These are phyloP conservation scores for Piromyces finnis DNA, from an alignment of 192 early-diverging fungal genomes.

Conservation along the genomic window DNA sequence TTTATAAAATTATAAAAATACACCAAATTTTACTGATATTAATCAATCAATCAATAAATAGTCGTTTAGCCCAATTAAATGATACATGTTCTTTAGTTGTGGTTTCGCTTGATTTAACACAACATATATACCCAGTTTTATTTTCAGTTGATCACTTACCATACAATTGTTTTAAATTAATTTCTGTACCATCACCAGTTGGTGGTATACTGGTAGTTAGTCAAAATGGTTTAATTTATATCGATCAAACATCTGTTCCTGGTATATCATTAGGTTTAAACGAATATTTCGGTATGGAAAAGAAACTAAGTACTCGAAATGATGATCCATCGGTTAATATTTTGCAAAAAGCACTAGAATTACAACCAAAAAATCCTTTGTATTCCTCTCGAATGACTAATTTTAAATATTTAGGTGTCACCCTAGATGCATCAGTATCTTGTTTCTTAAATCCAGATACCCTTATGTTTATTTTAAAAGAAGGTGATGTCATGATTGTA, in stretches of 20 bases:
- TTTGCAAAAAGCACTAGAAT: constrained; percentile 6
- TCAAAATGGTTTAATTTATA: constrained; percentile 63
- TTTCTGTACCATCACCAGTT: constrained; percentile 62
- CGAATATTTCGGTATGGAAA: constrained; percentile 37
- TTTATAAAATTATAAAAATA: too few relatives aligned
- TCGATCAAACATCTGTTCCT: constrained; percentile 62
- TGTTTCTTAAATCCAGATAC: constrained; percentile 52
- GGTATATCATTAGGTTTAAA: constrained; percentile 58
- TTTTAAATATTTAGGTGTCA: constrained; percentile 38
- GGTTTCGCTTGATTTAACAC: constrained; percentile 66
- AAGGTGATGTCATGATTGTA: constrained; percentile 54
- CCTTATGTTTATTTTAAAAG: constrained; percentile 46
- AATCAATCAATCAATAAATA: too few relatives aligned
- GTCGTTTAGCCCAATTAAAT: constrained; percentile 33
- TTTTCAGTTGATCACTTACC: constrained; percentile 60
- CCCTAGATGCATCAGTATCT: constrained; percentile 45
- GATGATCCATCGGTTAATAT: not conserved
- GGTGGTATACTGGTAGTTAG: constrained; percentile 70
- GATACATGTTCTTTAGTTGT: constrained; percentile 63
- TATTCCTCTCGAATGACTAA: constrained; percentile 19
- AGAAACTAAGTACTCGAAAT: not conserved
- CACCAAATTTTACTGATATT: too few relatives aligned
- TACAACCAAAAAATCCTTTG: constrained; percentile 11
- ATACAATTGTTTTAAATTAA: constrained; percentile 53
- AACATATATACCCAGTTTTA: constrained; percentile 62